A percentile compares a stretch with the other conserved stretches of the same genome.
Conservation (phyloP, 2,329 filamentous ascomycete species). For the Fusarium sp. region DNA sequence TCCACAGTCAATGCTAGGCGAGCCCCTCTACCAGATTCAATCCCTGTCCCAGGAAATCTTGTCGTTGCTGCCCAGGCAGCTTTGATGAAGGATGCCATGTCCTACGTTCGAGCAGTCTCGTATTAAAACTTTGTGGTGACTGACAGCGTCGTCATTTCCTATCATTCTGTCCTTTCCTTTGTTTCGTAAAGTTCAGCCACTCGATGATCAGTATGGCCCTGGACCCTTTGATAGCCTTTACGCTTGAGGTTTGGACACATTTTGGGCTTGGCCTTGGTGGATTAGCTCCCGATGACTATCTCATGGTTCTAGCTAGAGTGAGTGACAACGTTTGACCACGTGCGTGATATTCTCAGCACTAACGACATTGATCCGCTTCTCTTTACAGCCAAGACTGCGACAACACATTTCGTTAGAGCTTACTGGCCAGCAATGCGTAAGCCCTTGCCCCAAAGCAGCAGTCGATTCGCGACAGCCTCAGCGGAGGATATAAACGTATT, state of each 20-base stretch:
- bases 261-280: not conserved
- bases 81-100: not conserved
- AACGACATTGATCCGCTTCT: not conserved
- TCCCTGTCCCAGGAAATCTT: not conserved
- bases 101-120: not conserved
- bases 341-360: not conserved
- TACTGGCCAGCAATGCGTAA: not conserved
- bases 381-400: not conserved
- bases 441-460: not conserved
- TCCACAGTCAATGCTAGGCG: not conserved
- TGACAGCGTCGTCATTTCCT: not conserved
- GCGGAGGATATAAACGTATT: not conserved
- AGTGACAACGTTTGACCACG: not conserved
- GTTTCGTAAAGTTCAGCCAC: not conserved
- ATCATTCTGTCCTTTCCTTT: not conserved
- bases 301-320: not conserved
- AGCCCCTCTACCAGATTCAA: not conserved
- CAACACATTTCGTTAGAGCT: not conserved
- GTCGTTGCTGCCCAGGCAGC: not conserved
- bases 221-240: not conserved
- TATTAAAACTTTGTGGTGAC: not conserved
- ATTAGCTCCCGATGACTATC: not conserved
- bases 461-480: not conserved
- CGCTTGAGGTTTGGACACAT: not conserved
- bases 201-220: not conserved